These are phyloP conservation scores for Coemansia interrupta DNA, from an alignment of 192 early-diverging fungal species.

Conservation along the genomic window DNA sequence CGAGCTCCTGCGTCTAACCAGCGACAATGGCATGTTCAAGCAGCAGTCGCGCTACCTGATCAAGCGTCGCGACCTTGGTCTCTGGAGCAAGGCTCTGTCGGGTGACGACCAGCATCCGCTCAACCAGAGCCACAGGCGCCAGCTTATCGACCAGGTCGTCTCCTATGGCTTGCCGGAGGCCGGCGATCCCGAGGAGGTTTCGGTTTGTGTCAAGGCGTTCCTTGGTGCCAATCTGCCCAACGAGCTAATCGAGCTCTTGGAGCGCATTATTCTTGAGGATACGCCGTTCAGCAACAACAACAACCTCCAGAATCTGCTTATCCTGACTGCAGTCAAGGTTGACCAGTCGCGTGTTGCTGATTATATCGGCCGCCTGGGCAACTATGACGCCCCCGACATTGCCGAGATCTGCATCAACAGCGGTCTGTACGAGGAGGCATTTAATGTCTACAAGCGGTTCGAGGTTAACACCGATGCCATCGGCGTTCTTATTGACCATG, in stretches of 20 bases:
- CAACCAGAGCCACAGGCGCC: constrained; percentile 67
- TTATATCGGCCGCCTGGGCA: constrained; percentile 90
- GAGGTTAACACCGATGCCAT: constrained; percentile 86
- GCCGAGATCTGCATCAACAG: constrained; percentile 90
- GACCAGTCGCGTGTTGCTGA: constrained; percentile 91
- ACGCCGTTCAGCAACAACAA: constrained; percentile 92
- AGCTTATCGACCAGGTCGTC: constrained; percentile 91
- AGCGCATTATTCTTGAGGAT: constrained; percentile 92
- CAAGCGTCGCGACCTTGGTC: constrained; percentile 72
- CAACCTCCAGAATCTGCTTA: constrained; percentile 95
- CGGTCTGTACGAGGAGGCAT: constrained; percentile 93
- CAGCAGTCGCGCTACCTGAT: constrained; percentile 97
- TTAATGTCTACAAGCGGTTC: constrained; percentile 92
- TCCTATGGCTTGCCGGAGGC: constrained; percentile 90
- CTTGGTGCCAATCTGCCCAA: constrained; percentile 94
- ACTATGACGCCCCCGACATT: constrained; percentile 97
- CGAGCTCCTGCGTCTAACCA: constrained; percentile 93
- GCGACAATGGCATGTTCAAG: constrained; percentile 99
- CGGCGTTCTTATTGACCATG: constrained; percentile 87
- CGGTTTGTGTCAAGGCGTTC: constrained; percentile 95
- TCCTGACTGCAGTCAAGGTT: constrained; percentile 95
- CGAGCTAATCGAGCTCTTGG: constrained; percentile 95
- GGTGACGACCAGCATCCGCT: constrained; percentile 66
- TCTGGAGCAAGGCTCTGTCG: constrained; percentile 82
- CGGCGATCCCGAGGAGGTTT: constrained; percentile 96